Conservation (phyloP, 1,139 yeast genomes). For the Candida sanyaensis region DNA sequence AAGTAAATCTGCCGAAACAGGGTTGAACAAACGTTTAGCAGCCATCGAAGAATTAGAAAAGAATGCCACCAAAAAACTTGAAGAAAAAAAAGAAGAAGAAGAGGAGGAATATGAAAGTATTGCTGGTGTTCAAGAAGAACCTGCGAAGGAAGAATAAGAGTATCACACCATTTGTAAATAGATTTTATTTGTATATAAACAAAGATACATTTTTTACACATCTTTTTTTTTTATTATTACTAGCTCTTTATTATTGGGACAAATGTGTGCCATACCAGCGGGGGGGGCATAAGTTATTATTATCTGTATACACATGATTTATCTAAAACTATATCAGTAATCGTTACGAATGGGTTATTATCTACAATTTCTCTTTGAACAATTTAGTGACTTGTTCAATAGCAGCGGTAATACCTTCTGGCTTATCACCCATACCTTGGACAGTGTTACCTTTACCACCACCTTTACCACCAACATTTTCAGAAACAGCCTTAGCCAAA, state of each 20-base stretch:
- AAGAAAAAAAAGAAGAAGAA: slow-evolving; percentile 1
- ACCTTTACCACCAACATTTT: slow-evolving; percentile 89
- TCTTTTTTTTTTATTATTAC: neutral
- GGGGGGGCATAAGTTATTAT: neutral
- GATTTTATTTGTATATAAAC: neutral
- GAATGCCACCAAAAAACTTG: neutral
- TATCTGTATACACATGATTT: slow-evolving; percentile 1
- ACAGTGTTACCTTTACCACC: slow-evolving; percentile 98
- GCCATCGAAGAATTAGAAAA: slow-evolving; percentile 23
- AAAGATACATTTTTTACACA: neutral
- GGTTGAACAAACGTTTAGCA: slow-evolving; percentile 58
- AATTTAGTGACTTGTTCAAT: slow-evolving; percentile 63
- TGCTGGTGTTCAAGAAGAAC: neutral
- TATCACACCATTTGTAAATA: slow-evolving; percentile 1
- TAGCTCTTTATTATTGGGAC: neutral
- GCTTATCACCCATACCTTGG: slow-evolving; percentile 95
- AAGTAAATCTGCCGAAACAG: slow-evolving; percentile 82
- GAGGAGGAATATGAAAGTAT: neutral
- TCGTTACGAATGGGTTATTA: neutral
- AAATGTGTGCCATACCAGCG: no score
- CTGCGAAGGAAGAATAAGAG: neutral
- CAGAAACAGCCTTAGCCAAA: slow-evolving; percentile 70
- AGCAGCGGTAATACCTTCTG: slow-evolving; percentile 69
- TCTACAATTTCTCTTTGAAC: slow-evolving; percentile 57
- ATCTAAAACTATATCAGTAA: slow-evolving; percentile 1